These are phyloP conservation scores for Mycena pura DNA, from an alignment of 768 basidiomycete species.

Conservation along the genomic window DNA sequence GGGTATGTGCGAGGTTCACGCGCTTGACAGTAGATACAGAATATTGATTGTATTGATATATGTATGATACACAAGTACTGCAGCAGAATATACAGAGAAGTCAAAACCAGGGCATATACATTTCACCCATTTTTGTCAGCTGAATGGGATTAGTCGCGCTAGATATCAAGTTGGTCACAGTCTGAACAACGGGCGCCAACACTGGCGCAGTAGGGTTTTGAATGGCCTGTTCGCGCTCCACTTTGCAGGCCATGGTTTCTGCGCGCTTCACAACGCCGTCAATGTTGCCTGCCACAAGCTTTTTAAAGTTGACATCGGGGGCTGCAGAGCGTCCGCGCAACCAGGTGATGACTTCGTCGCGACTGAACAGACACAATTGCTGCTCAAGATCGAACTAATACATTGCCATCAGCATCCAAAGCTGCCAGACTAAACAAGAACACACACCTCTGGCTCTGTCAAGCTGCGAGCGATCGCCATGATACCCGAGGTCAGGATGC, in stretches of 20 bases:
- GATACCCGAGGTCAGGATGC: conserved; percentile 82
- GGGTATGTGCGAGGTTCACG: conserved; percentile 53
- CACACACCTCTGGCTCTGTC: conserved; percentile 86
- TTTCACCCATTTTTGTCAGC: conserved; percentile 85
- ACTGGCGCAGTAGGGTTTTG: conserved; percentile 44
- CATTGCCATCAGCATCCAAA: conserved; percentile 3
- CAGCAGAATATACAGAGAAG: conserved; percentile 64
- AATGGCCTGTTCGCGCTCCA: conserved; percentile 73
- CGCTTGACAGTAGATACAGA: conserved; percentile 25
- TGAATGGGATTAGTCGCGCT: conserved; percentile 87
- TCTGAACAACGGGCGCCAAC: conserved; percentile 72
- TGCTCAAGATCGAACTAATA: conserved; percentile 89
- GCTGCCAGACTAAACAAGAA: not conserved
- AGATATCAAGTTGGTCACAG: conserved; percentile 82
- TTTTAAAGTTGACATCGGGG: conserved; percentile 65
- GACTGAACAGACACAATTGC: conserved; percentile 87
- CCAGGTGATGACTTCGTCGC: conserved; percentile 92
- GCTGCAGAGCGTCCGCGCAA: conserved; percentile 55
- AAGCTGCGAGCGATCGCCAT: conserved; percentile 92
- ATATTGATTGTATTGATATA: not conserved
- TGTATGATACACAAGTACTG: conserved; percentile 9
- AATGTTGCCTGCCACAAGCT: conserved; percentile 57
- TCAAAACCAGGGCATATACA: conserved; percentile 89
- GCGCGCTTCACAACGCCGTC: conserved; percentile 82
- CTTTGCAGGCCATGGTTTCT: conserved; percentile 84